phyloP scores from a whole-genome alignment of 2,329 filamentous ascomycete genomes.

The Xylaria sp. region DNA sequence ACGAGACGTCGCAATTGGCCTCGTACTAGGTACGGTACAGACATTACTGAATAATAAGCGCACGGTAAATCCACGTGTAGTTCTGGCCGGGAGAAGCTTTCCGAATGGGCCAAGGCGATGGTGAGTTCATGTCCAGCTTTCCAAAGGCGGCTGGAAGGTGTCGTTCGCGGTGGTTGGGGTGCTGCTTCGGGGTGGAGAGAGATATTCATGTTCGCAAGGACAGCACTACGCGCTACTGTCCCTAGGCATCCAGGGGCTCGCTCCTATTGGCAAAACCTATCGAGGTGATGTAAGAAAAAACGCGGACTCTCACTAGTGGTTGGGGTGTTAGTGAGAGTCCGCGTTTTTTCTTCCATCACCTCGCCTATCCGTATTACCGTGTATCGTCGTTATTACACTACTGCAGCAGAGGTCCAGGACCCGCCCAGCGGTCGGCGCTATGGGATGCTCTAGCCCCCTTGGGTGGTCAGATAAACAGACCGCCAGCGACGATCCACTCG shows the following conservation, averaged over 20 bases:
- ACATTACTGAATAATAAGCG: background rate
- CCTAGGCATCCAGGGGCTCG: slow-evolving; percentile 13
- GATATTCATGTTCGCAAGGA: background rate
- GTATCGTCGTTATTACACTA: slow-evolving; percentile 3
- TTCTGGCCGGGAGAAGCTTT: slow-evolving; percentile 12
- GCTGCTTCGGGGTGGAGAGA: background rate
- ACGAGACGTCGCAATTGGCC: slow-evolving; percentile 10
- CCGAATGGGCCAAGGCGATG: background rate
- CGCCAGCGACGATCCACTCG: slow-evolving; percentile 39
- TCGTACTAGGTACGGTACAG: background rate
- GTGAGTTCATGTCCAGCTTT: background rate
- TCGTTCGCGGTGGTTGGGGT: background rate
- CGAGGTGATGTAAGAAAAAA: no score
- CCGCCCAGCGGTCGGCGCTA: slow-evolving; percentile 28
- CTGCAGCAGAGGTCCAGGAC: background rate
- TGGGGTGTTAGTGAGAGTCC: no score
- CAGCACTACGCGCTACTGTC: background rate
- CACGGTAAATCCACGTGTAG: background rate
- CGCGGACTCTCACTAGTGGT: no score
- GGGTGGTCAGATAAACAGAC: slow-evolving; percentile 46
- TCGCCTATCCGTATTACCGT: background rate
- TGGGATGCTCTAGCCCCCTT: slow-evolving; percentile 38
- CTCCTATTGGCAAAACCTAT: slow-evolving; percentile 12
- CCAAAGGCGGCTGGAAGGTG: background rate
- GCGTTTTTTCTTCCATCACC: no score